These are phyloP conservation scores for Cucurbita pepo DNA, from an alignment of 306 rosid genomes.

Conservation along the genomic window DNA sequence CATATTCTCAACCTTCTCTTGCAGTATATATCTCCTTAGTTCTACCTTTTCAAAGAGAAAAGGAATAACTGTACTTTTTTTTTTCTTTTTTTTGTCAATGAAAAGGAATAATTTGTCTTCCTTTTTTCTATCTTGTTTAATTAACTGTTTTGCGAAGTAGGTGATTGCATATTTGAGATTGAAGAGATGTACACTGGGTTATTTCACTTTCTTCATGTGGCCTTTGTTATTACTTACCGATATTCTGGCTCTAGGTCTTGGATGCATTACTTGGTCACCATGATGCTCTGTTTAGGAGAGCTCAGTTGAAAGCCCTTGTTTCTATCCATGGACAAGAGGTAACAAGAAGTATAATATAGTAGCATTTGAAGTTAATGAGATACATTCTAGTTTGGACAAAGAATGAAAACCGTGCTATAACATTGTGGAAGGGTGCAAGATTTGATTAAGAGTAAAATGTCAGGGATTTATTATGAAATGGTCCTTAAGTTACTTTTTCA, in stretches of 20 bases:
- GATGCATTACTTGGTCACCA: constrained; percentile 66
- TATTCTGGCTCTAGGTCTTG: constrained; percentile 41
- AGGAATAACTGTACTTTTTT: background rate
- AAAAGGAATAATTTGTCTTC: background rate
- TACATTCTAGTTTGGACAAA: background rate
- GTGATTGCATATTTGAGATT: background rate
- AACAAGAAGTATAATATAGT: background rate
- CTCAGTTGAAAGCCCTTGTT: constrained; percentile 36
- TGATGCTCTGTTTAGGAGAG: constrained; percentile 35
- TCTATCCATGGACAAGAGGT: constrained; percentile 41
- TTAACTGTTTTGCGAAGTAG: background rate
- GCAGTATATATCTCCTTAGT: background rate
- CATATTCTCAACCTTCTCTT: background rate
- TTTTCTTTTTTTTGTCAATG: background rate
- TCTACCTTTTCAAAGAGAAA: background rate
- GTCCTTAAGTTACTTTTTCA: background rate
- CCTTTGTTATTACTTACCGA: background rate
- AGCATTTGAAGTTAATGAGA: background rate
- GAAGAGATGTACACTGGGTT: background rate
- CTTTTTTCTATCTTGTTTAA: background rate
- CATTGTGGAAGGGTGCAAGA: background rate
- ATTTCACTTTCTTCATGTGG: background rate
- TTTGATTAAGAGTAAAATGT: background rate
- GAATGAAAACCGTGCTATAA: background rate
- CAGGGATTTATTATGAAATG: background rate